These are phyloP conservation scores for Byssoonygena ceratinophila DNA, from an alignment of 2,329 filamentous ascomycete genomes.

Conservation along the genomic window DNA sequence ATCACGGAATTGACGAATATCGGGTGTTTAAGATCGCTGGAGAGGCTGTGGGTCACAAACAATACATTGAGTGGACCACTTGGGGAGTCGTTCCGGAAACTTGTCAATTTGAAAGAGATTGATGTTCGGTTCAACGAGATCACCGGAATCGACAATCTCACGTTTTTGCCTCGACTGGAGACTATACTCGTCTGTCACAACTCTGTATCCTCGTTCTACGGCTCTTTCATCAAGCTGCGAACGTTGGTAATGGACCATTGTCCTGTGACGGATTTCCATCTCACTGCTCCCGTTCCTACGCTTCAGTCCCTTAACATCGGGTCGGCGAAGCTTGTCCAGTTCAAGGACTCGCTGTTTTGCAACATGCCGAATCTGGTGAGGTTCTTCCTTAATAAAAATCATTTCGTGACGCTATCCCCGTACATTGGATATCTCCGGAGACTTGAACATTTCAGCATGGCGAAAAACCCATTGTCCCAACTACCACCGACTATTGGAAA, in stretches of 20 bases:
- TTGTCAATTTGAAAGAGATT: slow-evolving; percentile 72
- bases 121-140: slow-evolving; percentile 92
- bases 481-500: slow-evolving; percentile 82
- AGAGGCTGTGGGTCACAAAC: slow-evolving; percentile 90
- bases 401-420: slow-evolving; percentile 78
- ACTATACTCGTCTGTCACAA: slow-evolving; percentile 88
- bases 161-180: slow-evolving; percentile 74
- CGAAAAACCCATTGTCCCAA: slow-evolving; percentile 76
- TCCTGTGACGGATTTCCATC: slow-evolving; percentile 85
- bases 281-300: slow-evolving; percentile 64
- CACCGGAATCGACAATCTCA: slow-evolving; percentile 76
- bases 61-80: slow-evolving; percentile 72
- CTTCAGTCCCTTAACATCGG: slow-evolving; percentile 81
- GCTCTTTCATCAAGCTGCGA: slow-evolving; percentile 74
- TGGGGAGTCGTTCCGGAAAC: slow-evolving; percentile 59
- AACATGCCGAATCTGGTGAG: slow-evolving; percentile 80
- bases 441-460: slow-evolving; percentile 86
- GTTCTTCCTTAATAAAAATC: slow-evolving; percentile 84
- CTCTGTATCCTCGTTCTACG: slow-evolving; percentile 76
- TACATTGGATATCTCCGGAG: slow-evolving; percentile 74
- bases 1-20: slow-evolving; percentile 72
- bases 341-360: slow-evolving; percentile 75
- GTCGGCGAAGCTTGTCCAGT: slow-evolving; percentile 78
- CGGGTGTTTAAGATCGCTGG: slow-evolving; percentile 65
- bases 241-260: slow-evolving; percentile 87